Evolutionary conservation across 768 basidiomycete genomes (phyloP), one percentile per base, ranked within the genome.

Genomic region (Macrolepiota dolichaula): DNA sequence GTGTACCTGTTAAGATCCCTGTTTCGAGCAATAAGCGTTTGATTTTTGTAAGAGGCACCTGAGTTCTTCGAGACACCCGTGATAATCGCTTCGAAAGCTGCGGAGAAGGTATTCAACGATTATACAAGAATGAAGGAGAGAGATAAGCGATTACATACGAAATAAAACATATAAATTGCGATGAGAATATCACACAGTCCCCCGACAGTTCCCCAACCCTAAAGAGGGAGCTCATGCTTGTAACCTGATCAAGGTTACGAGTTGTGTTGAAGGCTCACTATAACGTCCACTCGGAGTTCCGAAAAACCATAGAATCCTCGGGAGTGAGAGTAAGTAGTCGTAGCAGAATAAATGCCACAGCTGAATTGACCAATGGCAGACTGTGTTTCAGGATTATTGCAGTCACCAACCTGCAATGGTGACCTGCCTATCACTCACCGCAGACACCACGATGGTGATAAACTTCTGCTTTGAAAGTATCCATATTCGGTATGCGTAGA

Each of bases 21-120:
- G 55, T 46, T 44, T 56, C 55, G 2, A 56, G 40, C n/a, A 56
- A 7, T 9, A 56, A 42, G 15, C 55, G 55, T 37, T 56, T 56
- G 4, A 56, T 25, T 44, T 11, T 32, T 0, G 55, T 56, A 11
- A 56, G 22, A 27, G 24, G 25, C 1, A 32, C 42, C 29, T 44
- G 55, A 3, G 55, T 56, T 2, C 24, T 25, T 17, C 25, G 17
- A 17, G 55, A 27, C 4, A 29, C 24, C 27, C 25, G 24, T n/a
- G 25, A 44, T 27, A 56, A 15, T 27, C 46, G 55, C n/a, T 17
- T 44, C 7, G 40, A 44, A 4, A 56, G 42, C 40, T 56, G 51
- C 29, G 10, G 11, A 10, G 51, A 36, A 7, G 19, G 19, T 19
- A 3, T 19, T 35, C 19, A 37, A 17, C 7, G 29, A 2, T 7